phyloP scores from a whole-genome alignment of 192 early-diverging fungal genomes.

The Coemansia sp. region DNA sequence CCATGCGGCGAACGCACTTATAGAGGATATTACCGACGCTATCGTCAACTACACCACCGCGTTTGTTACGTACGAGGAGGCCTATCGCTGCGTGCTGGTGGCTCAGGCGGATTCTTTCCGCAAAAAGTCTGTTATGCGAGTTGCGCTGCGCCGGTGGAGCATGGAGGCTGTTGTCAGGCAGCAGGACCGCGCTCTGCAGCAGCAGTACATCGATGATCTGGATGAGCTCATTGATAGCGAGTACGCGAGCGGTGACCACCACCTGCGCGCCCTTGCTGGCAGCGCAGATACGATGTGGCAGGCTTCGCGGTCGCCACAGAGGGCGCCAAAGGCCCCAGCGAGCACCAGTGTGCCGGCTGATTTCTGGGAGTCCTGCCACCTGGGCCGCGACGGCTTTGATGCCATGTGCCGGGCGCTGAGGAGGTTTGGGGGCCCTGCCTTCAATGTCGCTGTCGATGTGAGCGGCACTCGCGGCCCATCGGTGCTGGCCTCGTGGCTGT shows the following conservation, averaged over 20 bases:
- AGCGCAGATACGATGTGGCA: neutral
- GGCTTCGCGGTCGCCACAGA: neutral
- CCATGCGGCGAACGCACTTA: conserved; percentile 13
- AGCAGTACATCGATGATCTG: conserved; percentile 37
- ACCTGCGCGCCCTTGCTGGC: neutral
- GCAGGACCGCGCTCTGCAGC: conserved; percentile 33
- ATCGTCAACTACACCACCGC: conserved; percentile 41
- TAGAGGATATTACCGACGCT: conserved; percentile 27
- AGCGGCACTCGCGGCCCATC: conserved; percentile 10
- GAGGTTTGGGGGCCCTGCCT: conserved; percentile 17
- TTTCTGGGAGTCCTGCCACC: conserved; percentile 48
- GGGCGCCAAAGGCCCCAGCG: neutral
- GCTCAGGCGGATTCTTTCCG: conserved; percentile 43
- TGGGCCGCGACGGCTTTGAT: conserved; percentile 37
- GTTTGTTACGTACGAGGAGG: conserved; percentile 41
- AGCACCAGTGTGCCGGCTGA: conserved; percentile 6
- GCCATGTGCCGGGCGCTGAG: conserved; percentile 12
- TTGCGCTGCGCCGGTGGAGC: conserved; percentile 26
- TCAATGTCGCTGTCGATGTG: conserved; percentile 14
- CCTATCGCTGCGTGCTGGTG: conserved; percentile 26
- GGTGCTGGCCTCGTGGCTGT: conserved; percentile 46
- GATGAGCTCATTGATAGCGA: conserved; percentile 32
- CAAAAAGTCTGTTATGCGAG: conserved; percentile 11
- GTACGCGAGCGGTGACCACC: neutral
- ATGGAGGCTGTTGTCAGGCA: conserved; percentile 31